Evolutionary conservation across 106 monocot genomes (phyloP), one percentile per base, ranked within the genome.

Genomic region (Dendrobium catenatum): DNA sequence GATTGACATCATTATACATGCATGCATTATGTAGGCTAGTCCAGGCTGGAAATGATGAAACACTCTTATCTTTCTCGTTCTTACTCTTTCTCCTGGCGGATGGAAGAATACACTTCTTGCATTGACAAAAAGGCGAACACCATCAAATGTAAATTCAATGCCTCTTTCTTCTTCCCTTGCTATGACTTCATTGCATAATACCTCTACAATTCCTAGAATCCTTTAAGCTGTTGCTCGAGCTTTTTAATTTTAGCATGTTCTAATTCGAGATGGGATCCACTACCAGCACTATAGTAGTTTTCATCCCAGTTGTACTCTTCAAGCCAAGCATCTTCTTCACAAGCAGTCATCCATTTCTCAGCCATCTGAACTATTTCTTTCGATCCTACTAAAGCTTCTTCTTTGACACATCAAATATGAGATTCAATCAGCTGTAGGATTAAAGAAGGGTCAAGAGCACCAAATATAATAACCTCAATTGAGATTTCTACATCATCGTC

Each of bases 231-330:
- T 77, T 29, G 86, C 78, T 77, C 92, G 92, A 24, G 92, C 92
- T 31, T 31, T 31, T 81, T 92, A 26, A 26, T 92, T 77, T 92
- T 89, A 42, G 92, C 92, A 16, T 89, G 87, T 80, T 92, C 89
- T 13, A 92, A 84, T 22, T 78, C 76, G 18, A 92, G 89, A 64
- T 92, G 92, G 19, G 89, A 86, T 24, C 92, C 92, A 81, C 85
- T 86, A 77, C 86, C 88, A 70, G 92, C 92, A 88, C 81, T 92
- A 43, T 92, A 92, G 18, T 89, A 88, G 42, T 89, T 89, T n/a
- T 92, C 92, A 86, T 26, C 26, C 26, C 26, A 26, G 59, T 88
- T 92, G 73, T 92, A 93, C 67, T 93, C 92, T 79, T 93, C 90
- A 11, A 93, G 89, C 92, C 92, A 93, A 6, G 84, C 80, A 49